Base-by-base conservation (phyloP, 2,329 filamentous ascomycete genomes). In the Colletotrichum kahawae region DNA sequence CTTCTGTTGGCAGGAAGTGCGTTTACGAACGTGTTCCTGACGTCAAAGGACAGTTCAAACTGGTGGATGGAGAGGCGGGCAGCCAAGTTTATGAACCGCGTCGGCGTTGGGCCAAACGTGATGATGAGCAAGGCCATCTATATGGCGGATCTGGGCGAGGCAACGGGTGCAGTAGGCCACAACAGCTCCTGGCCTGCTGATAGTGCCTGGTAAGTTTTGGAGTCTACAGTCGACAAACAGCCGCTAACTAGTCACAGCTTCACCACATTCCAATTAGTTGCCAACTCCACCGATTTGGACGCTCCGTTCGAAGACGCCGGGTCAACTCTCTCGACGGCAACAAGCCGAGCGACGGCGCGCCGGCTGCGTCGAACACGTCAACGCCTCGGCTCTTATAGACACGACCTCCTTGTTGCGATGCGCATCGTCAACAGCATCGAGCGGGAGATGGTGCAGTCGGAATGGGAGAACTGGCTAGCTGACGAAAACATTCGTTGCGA, bases 381-480 rank as follows among this genome's bases (percentile, higher is more conserved):
- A 83, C 91, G 93, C 29, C 90, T 99, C 0, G 96, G 94, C 1
- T 88, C 91, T 3, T 97, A 98, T 82, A 90, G 97, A 4, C 95
- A 99, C 82, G 95, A 98, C 81, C 88, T 99, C 24, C 86, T 98
- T 4, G 96, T 99, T 7, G 95, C 96, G 7, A 92, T 98, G 87
- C 92, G 96, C 6, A 91, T 98, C 4, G 93, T 98, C 76, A 98
- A 98, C 84, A 93, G 90, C 72, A 92, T 98, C 33, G 97, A 98
- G 87, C 90, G 91, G 74, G 95, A 98, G 83, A 93, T 98, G 82
- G 84, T 98, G 69, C 91, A 92, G 80, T 93, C 94, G 1, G 96
- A 98, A 83, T 99, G 95, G 93, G 96, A 98, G 85, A 94, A 95
- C 77, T 99, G 96, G 96, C 89, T 98, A 34, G 84, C 90, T 4